Evolutionary conservation across 345 rosid genomes (phyloP).

Genomic region (Chamaenerion angustifolium): DNA sequence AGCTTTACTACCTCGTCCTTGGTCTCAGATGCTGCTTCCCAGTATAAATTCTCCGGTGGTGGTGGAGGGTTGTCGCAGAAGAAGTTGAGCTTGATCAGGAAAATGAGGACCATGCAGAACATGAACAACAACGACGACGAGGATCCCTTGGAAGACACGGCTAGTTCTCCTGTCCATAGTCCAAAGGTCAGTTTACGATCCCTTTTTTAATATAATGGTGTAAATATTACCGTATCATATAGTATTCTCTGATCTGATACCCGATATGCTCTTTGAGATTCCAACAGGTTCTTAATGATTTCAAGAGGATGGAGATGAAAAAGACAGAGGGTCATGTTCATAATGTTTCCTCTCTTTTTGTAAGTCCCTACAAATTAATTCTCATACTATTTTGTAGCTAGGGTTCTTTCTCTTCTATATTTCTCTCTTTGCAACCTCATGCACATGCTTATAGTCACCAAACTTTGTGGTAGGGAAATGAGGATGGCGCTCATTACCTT

Average conservation of each 20-base stretch:
- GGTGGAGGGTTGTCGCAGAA: neutral
- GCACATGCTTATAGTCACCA: no score
- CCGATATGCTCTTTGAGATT: neutral
- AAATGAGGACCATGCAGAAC: slow-evolving; percentile 35
- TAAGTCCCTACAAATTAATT: slow-evolving; percentile 1
- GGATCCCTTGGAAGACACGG: slow-evolving; percentile 85
- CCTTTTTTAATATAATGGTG: no score
- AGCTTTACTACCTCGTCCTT: slow-evolving; percentile 25
- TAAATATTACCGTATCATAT: no score
- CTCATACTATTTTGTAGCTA: no score
- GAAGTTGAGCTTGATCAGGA: slow-evolving; percentile 29
- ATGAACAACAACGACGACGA: slow-evolving; percentile 15
- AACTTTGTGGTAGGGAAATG: no score
- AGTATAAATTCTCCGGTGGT: slow-evolving; percentile 6
- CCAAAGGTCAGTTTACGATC: slow-evolving; percentile 39
- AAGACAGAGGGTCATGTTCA: slow-evolving; percentile 21
- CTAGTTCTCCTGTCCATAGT: slow-evolving; percentile 74
- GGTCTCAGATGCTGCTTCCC: slow-evolving; percentile 62
- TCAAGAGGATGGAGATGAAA: slow-evolving; percentile 22
- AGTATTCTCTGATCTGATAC: no score
- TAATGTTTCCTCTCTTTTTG: slow-evolving; percentile 22
- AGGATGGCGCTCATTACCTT: no score
- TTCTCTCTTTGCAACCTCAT: no score
- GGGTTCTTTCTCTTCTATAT: no score
- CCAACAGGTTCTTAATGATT: slow-evolving; percentile 33